These are phyloP conservation scores for Pyrenochaeta sp. DNA, from an alignment of 2,329 filamentous ascomycete genomes.

Conservation along the genomic window DNA sequence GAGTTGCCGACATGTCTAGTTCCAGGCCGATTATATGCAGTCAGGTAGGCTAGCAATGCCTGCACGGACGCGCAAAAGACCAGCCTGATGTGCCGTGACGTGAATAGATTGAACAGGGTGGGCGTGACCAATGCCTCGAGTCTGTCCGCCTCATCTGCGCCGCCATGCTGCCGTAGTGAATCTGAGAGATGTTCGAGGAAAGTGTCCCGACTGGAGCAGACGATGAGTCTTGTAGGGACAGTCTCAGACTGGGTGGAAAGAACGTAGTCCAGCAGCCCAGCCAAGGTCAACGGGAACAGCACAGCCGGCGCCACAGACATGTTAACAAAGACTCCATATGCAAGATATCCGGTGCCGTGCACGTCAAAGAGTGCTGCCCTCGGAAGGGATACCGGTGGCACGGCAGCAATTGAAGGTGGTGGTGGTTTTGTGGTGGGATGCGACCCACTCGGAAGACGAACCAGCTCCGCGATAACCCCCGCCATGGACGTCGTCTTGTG, in stretches of 20 bases:
- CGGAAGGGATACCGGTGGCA: too few relatives aligned
- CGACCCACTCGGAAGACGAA: conserved; percentile 6
- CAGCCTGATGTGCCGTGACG: conserved; percentile 72
- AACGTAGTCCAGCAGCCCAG: conserved; percentile 68
- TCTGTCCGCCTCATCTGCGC: conserved; percentile 10
- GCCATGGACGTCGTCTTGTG: conserved; percentile 11
- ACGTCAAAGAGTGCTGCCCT: too few relatives aligned
- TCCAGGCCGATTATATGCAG: conserved; percentile 49
- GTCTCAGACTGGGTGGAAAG: conserved; percentile 58
- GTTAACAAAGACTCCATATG: too few relatives aligned
- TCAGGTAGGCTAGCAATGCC: conserved; percentile 78
- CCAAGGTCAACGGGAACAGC: conserved; percentile 48
- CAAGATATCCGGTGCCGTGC: too few relatives aligned
- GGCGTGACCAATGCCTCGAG: conserved; percentile 61
- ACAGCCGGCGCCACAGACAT: conserved; percentile 44
- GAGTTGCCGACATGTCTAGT: conserved; percentile 12
- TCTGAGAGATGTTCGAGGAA: conserved; percentile 69
- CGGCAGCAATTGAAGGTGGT: background rate
- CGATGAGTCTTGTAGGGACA: conserved; percentile 70
- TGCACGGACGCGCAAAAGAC: conserved; percentile 78
- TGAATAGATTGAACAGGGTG: conserved; percentile 73
- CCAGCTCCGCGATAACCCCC: conserved; percentile 13
- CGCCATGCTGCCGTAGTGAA: conserved; percentile 50
- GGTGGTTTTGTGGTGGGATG: background rate
- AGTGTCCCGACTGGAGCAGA: conserved; percentile 70